These are phyloP conservation scores for Heteromeles arbutifolia DNA, from an alignment of 306 rosid genomes.

Conservation along the genomic window DNA sequence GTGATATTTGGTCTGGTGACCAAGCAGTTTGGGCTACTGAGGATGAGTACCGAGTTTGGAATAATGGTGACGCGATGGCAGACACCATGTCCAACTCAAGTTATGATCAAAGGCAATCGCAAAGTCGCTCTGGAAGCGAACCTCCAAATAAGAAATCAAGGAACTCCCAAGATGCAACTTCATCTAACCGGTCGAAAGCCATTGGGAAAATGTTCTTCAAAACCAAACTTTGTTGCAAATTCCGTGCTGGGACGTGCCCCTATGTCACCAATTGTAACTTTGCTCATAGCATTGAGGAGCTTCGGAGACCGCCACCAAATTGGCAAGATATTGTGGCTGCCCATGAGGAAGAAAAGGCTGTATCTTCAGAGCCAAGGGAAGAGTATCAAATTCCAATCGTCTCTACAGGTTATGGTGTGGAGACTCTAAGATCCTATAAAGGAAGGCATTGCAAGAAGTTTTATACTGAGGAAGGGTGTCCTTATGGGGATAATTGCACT, in stretches of 20 bases:
- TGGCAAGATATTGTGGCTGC: slow-evolving; percentile 99
- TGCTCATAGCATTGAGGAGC: slow-evolving; percentile 97
- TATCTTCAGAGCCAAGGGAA: slow-evolving; percentile 60
- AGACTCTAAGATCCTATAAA: slow-evolving; percentile 71
- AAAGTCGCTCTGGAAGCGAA: slow-evolving; percentile 66
- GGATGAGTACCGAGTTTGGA: slow-evolving; percentile 85
- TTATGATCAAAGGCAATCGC: slow-evolving; percentile 60
- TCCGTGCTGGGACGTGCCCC: slow-evolving; percentile 86
- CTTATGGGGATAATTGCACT: slow-evolving; percentile 92
- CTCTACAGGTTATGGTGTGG: slow-evolving; percentile 46
- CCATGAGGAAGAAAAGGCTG: slow-evolving; percentile 70
- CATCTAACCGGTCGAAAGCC: slow-evolving; percentile 65
- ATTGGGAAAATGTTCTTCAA: slow-evolving; percentile 98
- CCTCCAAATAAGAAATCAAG: slow-evolving; percentile 80
- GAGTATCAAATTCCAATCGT: slow-evolving; percentile 90
- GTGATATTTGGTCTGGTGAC: slow-evolving; percentile 69
- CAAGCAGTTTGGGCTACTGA: slow-evolving; percentile 93
- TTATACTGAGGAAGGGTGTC: slow-evolving; percentile 94
- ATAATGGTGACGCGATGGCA: slow-evolving; percentile 31
- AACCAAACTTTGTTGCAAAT: slow-evolving; percentile 96
- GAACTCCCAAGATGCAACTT: slow-evolving; percentile 61
- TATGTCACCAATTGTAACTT: slow-evolving; percentile 87
- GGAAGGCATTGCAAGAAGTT: slow-evolving; percentile 98
- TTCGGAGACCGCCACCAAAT: slow-evolving; percentile 86
- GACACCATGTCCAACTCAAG: slow-evolving; percentile 73